Conservation (phyloP, 305 asterid species). For the Fraxinus platypoda region DNA sequence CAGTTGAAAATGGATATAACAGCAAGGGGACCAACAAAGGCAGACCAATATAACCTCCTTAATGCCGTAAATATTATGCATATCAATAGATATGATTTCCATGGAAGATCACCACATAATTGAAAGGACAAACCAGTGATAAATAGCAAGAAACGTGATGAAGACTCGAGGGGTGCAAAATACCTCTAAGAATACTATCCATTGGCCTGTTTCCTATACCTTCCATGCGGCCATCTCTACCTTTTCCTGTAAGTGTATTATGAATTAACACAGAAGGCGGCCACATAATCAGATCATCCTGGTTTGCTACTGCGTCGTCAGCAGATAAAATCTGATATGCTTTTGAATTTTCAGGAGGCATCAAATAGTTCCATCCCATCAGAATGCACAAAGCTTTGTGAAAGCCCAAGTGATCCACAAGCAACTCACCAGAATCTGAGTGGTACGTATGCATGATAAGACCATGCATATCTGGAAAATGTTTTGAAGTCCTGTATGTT, state of each 20-base stretch:
- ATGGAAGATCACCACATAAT: conserved; percentile 23
- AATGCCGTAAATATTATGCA: conserved; percentile 17
- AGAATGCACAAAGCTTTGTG: conserved; percentile 89
- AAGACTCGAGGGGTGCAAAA: conserved; percentile 29
- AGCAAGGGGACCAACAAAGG: background rate
- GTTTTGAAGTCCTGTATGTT: conserved; percentile 83
- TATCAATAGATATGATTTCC: conserved; percentile 17
- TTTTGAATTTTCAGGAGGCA: conserved; percentile 82
- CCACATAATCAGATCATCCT: conserved; percentile 88
- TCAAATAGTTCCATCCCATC: conserved; percentile 89
- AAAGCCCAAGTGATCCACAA: conserved; percentile 87
- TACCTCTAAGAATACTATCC: conserved; percentile 96
- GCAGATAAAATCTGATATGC: conserved; percentile 76
- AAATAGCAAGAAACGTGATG: conserved; percentile 29
- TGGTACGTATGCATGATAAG: conserved; percentile 83
- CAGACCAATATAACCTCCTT: background rate
- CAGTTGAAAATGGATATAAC: background rate
- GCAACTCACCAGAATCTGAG: conserved; percentile 57
- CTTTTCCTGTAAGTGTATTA: conserved; percentile 80
- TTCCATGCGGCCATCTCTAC: conserved; percentile 88
- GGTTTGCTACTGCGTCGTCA: conserved; percentile 68
- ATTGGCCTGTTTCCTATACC: conserved; percentile 95
- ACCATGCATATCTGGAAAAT: conserved; percentile 74
- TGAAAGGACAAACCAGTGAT: conserved; percentile 25
- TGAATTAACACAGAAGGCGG: conserved; percentile 90